Percentiles rank a stretch among this genome's conserved stretches.
These are phyloP conservation scores for Rhizoctonia solani DNA, from an alignment of 1,284 basidiomycete species.

Conservation along the genomic window DNA sequence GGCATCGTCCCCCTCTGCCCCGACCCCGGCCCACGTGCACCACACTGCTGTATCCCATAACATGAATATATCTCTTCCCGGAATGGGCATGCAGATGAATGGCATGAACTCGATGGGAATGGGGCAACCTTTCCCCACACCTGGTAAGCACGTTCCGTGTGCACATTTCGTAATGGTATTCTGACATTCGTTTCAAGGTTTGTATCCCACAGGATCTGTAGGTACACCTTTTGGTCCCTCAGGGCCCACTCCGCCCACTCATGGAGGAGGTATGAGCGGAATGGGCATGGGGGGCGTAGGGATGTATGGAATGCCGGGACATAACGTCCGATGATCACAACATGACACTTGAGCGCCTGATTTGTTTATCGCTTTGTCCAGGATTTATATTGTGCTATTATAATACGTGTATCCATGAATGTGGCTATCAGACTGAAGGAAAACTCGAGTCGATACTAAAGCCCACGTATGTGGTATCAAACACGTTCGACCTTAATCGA, in stretches of 20 bases:
- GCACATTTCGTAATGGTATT: neutral
- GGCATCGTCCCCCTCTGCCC: constrained; percentile 24
- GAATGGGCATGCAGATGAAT: constrained; percentile 31
- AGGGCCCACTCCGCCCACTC: constrained; percentile 10
- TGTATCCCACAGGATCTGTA: constrained; percentile 14
- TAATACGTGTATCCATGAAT: neutral
- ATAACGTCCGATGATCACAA: constrained; percentile 19
- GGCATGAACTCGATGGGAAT: constrained; percentile 27
- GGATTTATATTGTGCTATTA: constrained; percentile 14
- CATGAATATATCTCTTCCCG: constrained; percentile 25
- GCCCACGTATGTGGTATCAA: neutral
- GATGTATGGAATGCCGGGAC: constrained; percentile 32
- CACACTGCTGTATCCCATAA: constrained; percentile 28
- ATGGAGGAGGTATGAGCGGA: constrained; percentile 21
- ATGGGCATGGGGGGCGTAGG: constrained; percentile 29
- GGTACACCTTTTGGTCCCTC: constrained; percentile 23
- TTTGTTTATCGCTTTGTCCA: neutral
- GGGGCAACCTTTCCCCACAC: constrained; percentile 23
- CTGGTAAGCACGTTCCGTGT: neutral
- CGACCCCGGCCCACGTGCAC: constrained; percentile 25
- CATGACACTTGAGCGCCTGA: neutral
- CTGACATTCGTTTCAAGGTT: neutral
- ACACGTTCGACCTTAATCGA: constrained; percentile 29
- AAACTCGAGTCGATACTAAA: neutral
- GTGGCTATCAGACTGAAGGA: neutral